Evolutionary conservation across 2,329 filamentous ascomycete species (phyloP), one percentile per base, ranked within the genome.

Genomic region (Leptographium wingfieldii): DNA sequence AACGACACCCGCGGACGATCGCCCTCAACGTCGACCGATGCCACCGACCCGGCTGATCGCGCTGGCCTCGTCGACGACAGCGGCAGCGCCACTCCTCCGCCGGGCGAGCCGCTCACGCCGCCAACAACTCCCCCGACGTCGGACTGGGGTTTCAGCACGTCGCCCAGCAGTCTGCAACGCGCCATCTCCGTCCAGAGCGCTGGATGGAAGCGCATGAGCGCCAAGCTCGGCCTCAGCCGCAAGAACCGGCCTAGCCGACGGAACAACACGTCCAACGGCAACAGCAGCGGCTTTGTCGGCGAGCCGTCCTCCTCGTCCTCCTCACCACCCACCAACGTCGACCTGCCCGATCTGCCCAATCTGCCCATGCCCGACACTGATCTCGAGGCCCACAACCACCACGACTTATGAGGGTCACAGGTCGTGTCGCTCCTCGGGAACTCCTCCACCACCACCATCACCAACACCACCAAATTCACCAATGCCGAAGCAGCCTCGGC

Each of bases 51-150:
- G 63, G 67, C 71, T 56, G 75, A 82, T 63, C 71, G 78, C 55
- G 77, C 80, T 35, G 75, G 77, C 27, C 70, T 83, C 61, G 82
- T 81, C 0, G 86, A 90, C 65, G 86, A 89, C 68, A 87, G 80
- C 61, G 80, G 79, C 60, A 81, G 80, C 63, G 78, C 79, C n/a
- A 77, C 83, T 57, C 76, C 82, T 40, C 71, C 77, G 56, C 69
- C 73, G 31, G 74, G 77, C 62, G 85, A 86, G 67, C 86, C 79
- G 3, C 85, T 90, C 76, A 91, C 88, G 3, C 88, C 88, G 0
- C 87, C 87, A 1, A 88, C 81, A 2, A 88, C 85, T 3, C 86
- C 88, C 40, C 86, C 87, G 0, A 81, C 79, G 1, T 78, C 81
- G 0, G 80, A 85, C 63, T 82, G 77, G 73, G 69, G 72, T 3